Evolutionary conservation across 768 basidiomycete genomes (phyloP).

Genomic region (Botryobasidium botryosum): DNA sequence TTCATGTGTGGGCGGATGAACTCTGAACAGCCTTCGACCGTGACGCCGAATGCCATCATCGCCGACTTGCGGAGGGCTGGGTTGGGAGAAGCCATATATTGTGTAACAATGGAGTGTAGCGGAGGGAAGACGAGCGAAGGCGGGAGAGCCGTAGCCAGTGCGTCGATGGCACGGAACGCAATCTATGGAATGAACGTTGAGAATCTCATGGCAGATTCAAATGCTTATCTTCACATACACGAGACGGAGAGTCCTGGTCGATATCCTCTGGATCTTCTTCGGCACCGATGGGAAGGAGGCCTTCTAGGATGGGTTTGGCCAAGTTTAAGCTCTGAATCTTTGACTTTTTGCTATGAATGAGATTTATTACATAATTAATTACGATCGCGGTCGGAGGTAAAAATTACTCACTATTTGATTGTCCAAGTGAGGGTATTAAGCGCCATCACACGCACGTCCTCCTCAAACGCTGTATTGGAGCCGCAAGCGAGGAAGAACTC

Average conservation of each 20-base stretch:
- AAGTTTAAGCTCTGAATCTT: constrained; percentile 79
- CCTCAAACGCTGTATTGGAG: constrained; percentile 54
- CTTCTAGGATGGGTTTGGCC: constrained; percentile 71
- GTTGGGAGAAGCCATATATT: constrained; percentile 71
- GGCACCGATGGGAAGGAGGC: constrained; percentile 84
- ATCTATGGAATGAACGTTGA: constrained; percentile 31
- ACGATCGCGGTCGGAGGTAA: neutral
- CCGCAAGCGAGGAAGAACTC: constrained; percentile 78
- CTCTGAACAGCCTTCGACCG: constrained; percentile 95
- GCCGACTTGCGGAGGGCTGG: constrained; percentile 73
- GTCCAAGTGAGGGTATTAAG: constrained; percentile 95
- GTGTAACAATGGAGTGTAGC: constrained; percentile 61
- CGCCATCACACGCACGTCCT: constrained; percentile 72
- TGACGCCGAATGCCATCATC: constrained; percentile 87
- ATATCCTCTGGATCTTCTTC: constrained; percentile 87
- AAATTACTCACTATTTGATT: constrained; percentile 63
- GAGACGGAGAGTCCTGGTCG: constrained; percentile 85
- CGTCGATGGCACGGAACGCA: constrained; percentile 87
- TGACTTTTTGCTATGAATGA: constrained; percentile 69
- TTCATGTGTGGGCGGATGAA: constrained; percentile 87
- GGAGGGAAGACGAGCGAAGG: constrained; percentile 93
- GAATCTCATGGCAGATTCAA: neutral
- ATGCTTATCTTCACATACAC: constrained; percentile 33
- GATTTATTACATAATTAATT: neutral
- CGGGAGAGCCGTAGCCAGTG: constrained; percentile 79